These are phyloP conservation scores for Cladobotryum mycophilum DNA, from an alignment of 2,329 filamentous ascomycete species.

Conservation along the genomic window DNA sequence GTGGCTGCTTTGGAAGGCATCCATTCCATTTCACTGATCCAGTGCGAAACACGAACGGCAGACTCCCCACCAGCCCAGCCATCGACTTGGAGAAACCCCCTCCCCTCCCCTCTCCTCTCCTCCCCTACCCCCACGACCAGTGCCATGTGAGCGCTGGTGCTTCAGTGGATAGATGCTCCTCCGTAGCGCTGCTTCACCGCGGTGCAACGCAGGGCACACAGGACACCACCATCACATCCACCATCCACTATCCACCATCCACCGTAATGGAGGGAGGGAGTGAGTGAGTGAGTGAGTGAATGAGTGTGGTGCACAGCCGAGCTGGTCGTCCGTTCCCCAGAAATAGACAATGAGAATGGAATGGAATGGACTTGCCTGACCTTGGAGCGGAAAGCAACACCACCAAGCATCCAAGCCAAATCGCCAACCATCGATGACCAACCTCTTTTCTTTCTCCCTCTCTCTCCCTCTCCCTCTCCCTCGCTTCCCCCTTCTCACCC, in stretches of 20 bases:
- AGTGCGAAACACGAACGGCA: neutral
- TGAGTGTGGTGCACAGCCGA: neutral
- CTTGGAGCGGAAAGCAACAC: too few species aligned
- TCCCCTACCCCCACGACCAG: slow-evolving; percentile 5
- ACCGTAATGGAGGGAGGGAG: too few species aligned
- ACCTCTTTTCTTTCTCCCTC: slow-evolving; percentile 7
- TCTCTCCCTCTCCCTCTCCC: slow-evolving; percentile 9
- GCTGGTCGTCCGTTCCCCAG: neutral
- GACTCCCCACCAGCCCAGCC: neutral
- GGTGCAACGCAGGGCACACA: too few species aligned
- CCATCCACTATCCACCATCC: too few species aligned
- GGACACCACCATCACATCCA: slow-evolving; percentile 1
- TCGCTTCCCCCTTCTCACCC: slow-evolving; percentile 1
- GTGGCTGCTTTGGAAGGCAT: neutral
- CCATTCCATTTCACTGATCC: neutral
- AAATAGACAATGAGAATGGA: neutral
- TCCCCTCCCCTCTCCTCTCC: neutral
- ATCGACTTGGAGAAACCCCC: neutral
- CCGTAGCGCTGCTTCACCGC: too few species aligned
- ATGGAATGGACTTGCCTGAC: too few species aligned
- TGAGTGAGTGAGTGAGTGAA: too few species aligned
- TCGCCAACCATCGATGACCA: slow-evolving; percentile 1
- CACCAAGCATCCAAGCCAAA: neutral
- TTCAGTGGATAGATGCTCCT: too few species aligned
- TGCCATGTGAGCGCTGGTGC: too few species aligned